phyloP scores from a whole-genome alignment of 1,139 yeast species.

The Geotrichum macrosporum region DNA sequence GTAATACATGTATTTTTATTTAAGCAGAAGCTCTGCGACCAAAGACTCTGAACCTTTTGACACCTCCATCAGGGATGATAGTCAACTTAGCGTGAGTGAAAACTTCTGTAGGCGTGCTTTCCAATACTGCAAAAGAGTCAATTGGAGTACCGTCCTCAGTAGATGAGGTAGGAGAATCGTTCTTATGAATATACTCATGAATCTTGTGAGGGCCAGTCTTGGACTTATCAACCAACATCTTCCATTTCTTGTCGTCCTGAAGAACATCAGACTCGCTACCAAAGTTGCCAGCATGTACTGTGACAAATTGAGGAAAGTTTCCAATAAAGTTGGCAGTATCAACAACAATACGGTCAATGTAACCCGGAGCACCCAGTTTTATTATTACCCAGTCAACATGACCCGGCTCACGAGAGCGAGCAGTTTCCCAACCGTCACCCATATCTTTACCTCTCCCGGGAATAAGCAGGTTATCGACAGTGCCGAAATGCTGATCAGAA shows the following conservation, averaged over 20 bases:
- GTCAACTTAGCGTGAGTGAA: conserved; percentile 69
- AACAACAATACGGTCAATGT: conserved; percentile 55
- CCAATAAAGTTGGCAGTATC: conserved; percentile 95
- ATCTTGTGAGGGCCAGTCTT: conserved; percentile 79
- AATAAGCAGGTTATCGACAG: conserved; percentile 78
- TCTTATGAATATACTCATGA: conserved; percentile 48
- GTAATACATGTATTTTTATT: no score
- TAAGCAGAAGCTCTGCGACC: conserved; percentile 50
- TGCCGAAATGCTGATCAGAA: conserved; percentile 91
- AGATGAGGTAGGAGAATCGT: conserved; percentile 25
- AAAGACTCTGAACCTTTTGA: conserved; percentile 77
- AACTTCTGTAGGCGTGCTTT: conserved; percentile 25
- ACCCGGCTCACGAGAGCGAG: conserved; percentile 73
- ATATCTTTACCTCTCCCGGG: conserved; percentile 95
- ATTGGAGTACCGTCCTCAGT: conserved; percentile 16
- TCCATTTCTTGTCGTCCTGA: conserved; percentile 53
- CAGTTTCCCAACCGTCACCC: conserved; percentile 99
- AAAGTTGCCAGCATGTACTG: conserved; percentile 44
- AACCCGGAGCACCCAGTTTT: conserved; percentile 60
- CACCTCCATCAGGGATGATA: conserved; percentile 94
- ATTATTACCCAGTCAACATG: conserved; percentile 90
- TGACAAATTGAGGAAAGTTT: conserved; percentile 78
- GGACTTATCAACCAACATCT: conserved; percentile 55
- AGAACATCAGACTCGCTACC: conserved; percentile 38
- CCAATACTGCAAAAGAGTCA: conserved; percentile 13